Evolutionary conservation across 495 filamentous ascomycete genomes (phyloP).

Genomic region (Bryoglossum gracile): DNA sequence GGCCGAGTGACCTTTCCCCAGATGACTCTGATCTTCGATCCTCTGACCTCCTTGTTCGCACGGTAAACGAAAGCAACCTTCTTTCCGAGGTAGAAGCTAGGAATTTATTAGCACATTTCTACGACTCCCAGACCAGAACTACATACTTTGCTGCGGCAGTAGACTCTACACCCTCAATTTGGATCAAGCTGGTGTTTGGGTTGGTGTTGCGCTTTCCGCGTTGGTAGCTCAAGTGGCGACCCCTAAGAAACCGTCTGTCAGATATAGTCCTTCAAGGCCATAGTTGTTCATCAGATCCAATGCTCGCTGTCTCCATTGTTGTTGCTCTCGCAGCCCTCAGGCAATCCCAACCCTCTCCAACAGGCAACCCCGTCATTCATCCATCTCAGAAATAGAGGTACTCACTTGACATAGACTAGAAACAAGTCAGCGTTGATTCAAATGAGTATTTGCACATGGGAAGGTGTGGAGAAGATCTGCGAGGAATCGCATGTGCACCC

Average conservation of each 20-base stretch:
- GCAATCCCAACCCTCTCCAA: too few relatives aligned
- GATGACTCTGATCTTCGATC: constrained; percentile 96
- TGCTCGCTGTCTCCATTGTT: not conserved
- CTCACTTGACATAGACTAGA: constrained; percentile 91
- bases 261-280: not conserved
- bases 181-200: constrained; percentile 81
- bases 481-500: too few relatives aligned
- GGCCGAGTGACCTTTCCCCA: constrained; percentile 97
- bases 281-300: not conserved
- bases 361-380: constrained; percentile 21
- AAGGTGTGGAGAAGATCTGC: not conserved
- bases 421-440: constrained; percentile 32
- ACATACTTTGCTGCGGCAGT: constrained; percentile 76
- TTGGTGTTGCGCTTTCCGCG: constrained; percentile 78
- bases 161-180: constrained; percentile 95
- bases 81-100: constrained; percentile 88
- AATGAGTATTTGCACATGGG: not conserved
- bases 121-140: not conserved
- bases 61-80: constrained; percentile 96
- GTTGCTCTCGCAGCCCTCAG: too few relatives aligned
- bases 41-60: constrained; percentile 81
- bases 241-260: constrained; percentile 46
- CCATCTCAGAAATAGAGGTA: constrained; percentile 30
- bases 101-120: constrained; percentile 7
- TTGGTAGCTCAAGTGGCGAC: constrained; percentile 90